phyloP scores from a whole-genome alignment of 805 yeast genomes.

The Myxozyma geophila region DNA sequence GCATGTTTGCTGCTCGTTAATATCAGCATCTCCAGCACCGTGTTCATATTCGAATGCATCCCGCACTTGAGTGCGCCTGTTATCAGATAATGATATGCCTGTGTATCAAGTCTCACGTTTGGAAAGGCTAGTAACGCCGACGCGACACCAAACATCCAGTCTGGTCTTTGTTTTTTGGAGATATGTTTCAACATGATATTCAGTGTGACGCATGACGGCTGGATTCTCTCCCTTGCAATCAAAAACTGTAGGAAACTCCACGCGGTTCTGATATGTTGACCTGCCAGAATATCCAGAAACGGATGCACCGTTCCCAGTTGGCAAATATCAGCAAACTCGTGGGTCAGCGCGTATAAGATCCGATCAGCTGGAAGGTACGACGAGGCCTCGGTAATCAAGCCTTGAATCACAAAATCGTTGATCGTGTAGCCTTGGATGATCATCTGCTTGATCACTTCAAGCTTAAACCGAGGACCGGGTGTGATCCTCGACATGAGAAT shows the following conservation, averaged over 20 bases:
- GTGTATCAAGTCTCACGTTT: slow-evolving; percentile 15
- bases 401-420: slow-evolving; percentile 1
- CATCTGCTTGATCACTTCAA: slow-evolving; percentile 21
- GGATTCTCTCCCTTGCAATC: not conserved
- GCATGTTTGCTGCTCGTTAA: not conserved
- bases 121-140: not conserved
- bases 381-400: slow-evolving; percentile 8
- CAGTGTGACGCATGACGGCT: slow-evolving; percentile 17
- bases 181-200: slow-evolving; percentile 16
- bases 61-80: slow-evolving; percentile 6
- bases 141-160: slow-evolving; percentile 21
- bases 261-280: slow-evolving; percentile 6
- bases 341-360: slow-evolving; percentile 3
- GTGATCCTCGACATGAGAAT: slow-evolving; percentile 5
- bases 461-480: slow-evolving; percentile 7
- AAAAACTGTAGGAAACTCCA: slow-evolving; percentile 19
- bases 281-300: slow-evolving; percentile 3
- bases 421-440: slow-evolving; percentile 15
- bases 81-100: slow-evolving; percentile 19
- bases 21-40: slow-evolving; percentile 29
- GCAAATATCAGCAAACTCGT: slow-evolving; percentile 8
- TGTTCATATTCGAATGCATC: slow-evolving; percentile 18
- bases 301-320: slow-evolving; percentile 2
- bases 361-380: not conserved
- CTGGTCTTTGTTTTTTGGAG: slow-evolving; percentile 10